Evolutionary conservation across 495 filamentous ascomycete species (phyloP), one percentile per base, ranked within the genome.

Genomic region (Hyaloscypha hepaticicola): DNA sequence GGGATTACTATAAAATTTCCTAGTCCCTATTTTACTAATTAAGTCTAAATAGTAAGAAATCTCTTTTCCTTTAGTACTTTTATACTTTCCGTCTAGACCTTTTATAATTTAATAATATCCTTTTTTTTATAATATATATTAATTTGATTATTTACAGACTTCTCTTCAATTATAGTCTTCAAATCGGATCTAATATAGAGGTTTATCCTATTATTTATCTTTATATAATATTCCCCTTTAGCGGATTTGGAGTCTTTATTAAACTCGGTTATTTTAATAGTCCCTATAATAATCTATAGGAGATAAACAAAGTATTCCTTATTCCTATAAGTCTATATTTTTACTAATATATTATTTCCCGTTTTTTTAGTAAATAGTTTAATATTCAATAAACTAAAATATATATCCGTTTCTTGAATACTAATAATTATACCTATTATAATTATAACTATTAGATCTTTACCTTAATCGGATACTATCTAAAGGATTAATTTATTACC

Each of bases 351-450:
- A 21, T 21, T 21, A 53, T 53, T 25, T 25, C 22, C 50, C 22
- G 9, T 55, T 29, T 24, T 55, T 28, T 55, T 25, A 55, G 22
- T 25, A 55, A 55, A 25, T 55, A 55, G 6, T 28, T 55, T 55
- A 4, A 9, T 55, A 55, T 55, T 29, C 19, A 16, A 22, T 25
- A 55, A 55, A 16, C 19, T 55, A 22, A 55, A 55, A 55, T 55
- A 55, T 25, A 26, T 25, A 26, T 55, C 52, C 19, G 22, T 29
- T 28, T 25, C 52, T 55, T 55, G 7, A 7, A 16, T 5, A 25
- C 22, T 25, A 55, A 55, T 6, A 29, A 16, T 22, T 26, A 22
- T 5, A 28, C 19, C 26, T 26, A 25, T 5, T 55, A 29, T 28
- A 3, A 5, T 19, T 55, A 55, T 16, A 25, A 55, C 5, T 26